A percentile compares a stretch with the other conserved stretches of the same genome.
Evolutionary conservation across 805 yeast genomes (phyloP).

Genomic region (Candida xiaguanensis): DNA sequence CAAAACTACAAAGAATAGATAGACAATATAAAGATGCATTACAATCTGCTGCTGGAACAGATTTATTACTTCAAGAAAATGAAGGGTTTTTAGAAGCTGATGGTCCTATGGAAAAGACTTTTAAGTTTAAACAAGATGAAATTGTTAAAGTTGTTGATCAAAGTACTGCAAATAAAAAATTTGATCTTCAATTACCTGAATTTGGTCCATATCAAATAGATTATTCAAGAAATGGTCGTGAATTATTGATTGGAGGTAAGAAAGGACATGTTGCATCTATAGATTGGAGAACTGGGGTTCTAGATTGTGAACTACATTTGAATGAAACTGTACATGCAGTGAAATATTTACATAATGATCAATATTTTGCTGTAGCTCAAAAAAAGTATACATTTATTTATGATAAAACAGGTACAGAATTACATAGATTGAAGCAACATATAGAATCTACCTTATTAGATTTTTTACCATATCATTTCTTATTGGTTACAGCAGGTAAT

Average conservation of each 20-base stretch:
- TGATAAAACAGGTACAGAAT: constrained; percentile 85
- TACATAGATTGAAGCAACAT: constrained; percentile 89
- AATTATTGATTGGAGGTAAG: constrained; percentile 76
- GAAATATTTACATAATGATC: constrained; percentile 86
- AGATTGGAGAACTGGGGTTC: constrained; percentile 88
- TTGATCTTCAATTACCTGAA: constrained; percentile 67
- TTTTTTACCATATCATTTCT: constrained; percentile 88
- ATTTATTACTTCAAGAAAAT: constrained; percentile 78
- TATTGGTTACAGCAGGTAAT: constrained; percentile 83
- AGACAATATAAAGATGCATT: constrained; percentile 73
- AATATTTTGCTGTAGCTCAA: constrained; percentile 94
- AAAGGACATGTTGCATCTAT: constrained; percentile 95
- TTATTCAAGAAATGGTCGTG: constrained; percentile 85
- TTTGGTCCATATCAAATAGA: constrained; percentile 85
- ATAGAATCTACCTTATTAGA: constrained; percentile 79
- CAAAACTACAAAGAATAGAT: constrained; percentile 66
- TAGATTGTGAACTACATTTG: constrained; percentile 77
- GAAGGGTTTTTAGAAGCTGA: constrained; percentile 90
- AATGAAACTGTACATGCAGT: constrained; percentile 91
- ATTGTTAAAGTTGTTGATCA: constrained; percentile 73
- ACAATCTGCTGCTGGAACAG: constrained; percentile 82
- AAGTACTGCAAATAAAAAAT: constrained; percentile 68
- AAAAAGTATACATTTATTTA: constrained; percentile 90
- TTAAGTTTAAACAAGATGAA: constrained; percentile 77
- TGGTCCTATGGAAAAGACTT: constrained; percentile 85